phyloP scores from a whole-genome alignment of 768 basidiomycete genomes.

The Rhodotorula graminis region DNA sequence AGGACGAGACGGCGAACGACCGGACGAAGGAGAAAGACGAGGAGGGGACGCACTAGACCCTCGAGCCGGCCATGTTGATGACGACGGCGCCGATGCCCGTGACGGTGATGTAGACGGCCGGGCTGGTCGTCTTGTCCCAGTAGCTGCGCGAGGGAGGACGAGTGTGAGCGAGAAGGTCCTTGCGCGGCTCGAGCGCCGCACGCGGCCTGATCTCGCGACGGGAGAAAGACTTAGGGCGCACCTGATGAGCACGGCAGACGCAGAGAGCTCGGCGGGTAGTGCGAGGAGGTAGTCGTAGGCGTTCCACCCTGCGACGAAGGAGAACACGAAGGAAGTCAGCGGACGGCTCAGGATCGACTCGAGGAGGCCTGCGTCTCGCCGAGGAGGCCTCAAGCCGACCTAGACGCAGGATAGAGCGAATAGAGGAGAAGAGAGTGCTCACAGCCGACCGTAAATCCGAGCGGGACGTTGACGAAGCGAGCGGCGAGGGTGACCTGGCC shows the following conservation, averaged over 20 bases:
- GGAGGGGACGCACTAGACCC: conserved; percentile 27
- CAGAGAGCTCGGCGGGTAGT: conserved; percentile 64
- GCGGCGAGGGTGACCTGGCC: conserved; percentile 45
- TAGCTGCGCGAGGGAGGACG: conserved; percentile 18
- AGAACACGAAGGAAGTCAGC: background rate
- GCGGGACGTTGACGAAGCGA: background rate
- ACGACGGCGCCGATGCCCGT: conserved; percentile 67
- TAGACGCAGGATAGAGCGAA: background rate
- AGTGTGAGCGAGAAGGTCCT: conserved; percentile 53
- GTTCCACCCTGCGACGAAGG: conserved; percentile 42
- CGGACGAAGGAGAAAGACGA: background rate
- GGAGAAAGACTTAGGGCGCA: conserved; percentile 40
- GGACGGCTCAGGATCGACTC: too few species aligned
- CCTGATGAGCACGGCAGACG: conserved; percentile 68
- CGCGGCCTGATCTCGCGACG: too few species aligned
- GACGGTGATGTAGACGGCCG: conserved; percentile 74
- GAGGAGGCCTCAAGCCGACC: too few species aligned
- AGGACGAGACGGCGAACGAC: conserved; percentile 38
- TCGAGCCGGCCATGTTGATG: conserved; percentile 47
- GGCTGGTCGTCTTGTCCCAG: conserved; percentile 52
- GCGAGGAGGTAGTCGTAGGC: conserved; percentile 50
- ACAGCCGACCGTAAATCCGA: background rate
- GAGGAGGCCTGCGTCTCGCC: too few species aligned
- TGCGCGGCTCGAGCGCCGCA: background rate
- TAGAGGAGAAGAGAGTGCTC: background rate